Evolutionary conservation across 1,284 basidiomycete species (phyloP), one percentile per base, ranked within the genome.

Genomic region (Ustilago curta): DNA sequence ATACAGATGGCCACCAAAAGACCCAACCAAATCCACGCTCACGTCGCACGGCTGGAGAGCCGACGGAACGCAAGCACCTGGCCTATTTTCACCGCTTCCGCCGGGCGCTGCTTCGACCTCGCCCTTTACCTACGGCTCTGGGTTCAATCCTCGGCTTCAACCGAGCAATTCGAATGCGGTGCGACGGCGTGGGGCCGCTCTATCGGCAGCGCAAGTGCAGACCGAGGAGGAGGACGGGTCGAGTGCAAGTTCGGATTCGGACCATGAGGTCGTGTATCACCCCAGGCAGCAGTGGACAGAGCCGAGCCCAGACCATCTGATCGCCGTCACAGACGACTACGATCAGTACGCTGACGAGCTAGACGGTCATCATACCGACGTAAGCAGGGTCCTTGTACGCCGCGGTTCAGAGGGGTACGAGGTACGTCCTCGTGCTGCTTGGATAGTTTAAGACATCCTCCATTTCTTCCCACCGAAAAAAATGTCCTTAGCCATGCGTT

Each of bases 51-150:
- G 62, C 8, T 65, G 62, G 62, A 7, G 23, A 5, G 42, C 19
- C 5, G 62, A 65, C 51, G 44, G 23, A 7, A 48, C 12, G 1
- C 27, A 56, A 29, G 52, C 59, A 8, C 45, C 56, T 1, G 31
- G 27, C 3, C 42, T 58, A 0, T 66, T 68, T 23, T 1, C 42
- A 1, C 19, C 50, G 3, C 5, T 19, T 16, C 61, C 70, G 2
- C 57, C 70, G 2, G 59, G 52, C 16, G 47, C 66, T 8, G 37
- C 63, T 2, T 88, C 89, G 1, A 84, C 87, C 21, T 90, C 89
- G 1, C 91, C 94, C 5, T 96, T 94, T 90, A 93, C 93, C 8
- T 96, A 93, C 81, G 91, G 91, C 70, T 90, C 91, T 53, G 91
- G 54, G 3, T 69, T 83, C 47, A 83, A 83, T 37, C 80, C 81